Evolutionary conservation across 805 yeast species (phyloP).

Genomic region (Myxozyma neglecta): DNA sequence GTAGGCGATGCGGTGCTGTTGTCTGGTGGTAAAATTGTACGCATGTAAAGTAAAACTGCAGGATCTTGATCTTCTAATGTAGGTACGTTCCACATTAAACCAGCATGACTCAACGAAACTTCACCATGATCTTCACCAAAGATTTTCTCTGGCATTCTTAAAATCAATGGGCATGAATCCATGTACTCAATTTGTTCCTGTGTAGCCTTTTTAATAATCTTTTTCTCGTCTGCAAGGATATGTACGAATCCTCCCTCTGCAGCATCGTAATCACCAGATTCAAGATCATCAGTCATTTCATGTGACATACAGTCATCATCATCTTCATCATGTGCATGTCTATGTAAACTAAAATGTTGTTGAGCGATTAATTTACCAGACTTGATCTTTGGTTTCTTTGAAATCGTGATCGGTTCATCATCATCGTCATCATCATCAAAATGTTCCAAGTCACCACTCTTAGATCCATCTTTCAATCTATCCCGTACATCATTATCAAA

Average conservation of each 20-base stretch:
- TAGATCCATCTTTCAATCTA: conserved; percentile 24
- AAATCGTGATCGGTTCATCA: conserved; percentile 1
- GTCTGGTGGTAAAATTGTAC: conserved; percentile 65
- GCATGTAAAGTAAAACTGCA: conserved; percentile 63
- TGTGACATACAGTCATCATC: conserved; percentile 30
- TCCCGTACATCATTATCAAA: conserved; percentile 33
- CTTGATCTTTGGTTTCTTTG: not conserved
- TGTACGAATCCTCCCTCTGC: conserved; percentile 26
- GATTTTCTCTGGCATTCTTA: conserved; percentile 58
- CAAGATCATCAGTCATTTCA: conserved; percentile 28
- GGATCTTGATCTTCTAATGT: conserved; percentile 59
- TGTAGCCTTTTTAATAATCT: conserved; percentile 41
- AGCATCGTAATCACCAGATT: conserved; percentile 28
- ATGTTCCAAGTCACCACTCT: conserved; percentile 37
- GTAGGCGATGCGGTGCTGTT: conserved; percentile 57
- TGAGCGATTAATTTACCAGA: conserved; percentile 1
- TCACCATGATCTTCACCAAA: conserved; percentile 39
- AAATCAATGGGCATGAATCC: conserved; percentile 62
- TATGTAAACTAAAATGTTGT: not conserved
- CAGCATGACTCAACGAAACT: conserved; percentile 78
- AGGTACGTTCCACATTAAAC: conserved; percentile 64
- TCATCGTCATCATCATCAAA: conserved; percentile 30
- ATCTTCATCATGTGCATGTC: conserved; percentile 15
- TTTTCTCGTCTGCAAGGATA: conserved; percentile 29
- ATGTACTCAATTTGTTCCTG: conserved; percentile 63